A percentile compares a stretch with the other conserved stretches of the same genome.
phyloP scores from a whole-genome alignment of 305 asterid genomes.

The Euphrasia arctica region DNA sequence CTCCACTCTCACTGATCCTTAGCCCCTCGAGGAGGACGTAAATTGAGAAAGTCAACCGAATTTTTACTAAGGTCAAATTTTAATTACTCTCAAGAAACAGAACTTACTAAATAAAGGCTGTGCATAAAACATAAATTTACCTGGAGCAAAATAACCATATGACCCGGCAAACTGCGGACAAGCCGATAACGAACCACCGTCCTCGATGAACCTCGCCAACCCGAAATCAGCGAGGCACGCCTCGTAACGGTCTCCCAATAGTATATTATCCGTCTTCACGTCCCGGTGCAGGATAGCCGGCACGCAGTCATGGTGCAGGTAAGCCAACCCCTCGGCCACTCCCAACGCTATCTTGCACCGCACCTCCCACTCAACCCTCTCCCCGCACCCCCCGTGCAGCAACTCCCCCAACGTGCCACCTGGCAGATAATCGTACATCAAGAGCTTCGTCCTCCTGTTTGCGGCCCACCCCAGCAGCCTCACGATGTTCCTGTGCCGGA shows the following conservation, averaged over 20 bases:
- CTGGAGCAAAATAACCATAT: slow-evolving; percentile 95
- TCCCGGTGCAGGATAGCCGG: slow-evolving; percentile 95
- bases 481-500: slow-evolving; percentile 75
- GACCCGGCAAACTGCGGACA: slow-evolving; percentile 90
- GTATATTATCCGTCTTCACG: slow-evolving; percentile 67
- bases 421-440: slow-evolving; percentile 69
- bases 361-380: slow-evolving; percentile 64
- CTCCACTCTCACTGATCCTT: too few species aligned
- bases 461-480: slow-evolving; percentile 75
- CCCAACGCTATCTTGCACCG: slow-evolving; percentile 70
- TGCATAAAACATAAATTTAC: slow-evolving; percentile 29
- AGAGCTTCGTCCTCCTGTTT: slow-evolving; percentile 55
- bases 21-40: too few species aligned
- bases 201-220: slow-evolving; percentile 77
- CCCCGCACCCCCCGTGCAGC: slow-evolving; percentile 52
- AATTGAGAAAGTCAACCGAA: too few species aligned
- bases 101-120: too few species aligned
- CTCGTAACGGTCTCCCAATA: slow-evolving; percentile 69
- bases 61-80: too few species aligned
- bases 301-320: slow-evolving; percentile 84
- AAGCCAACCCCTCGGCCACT: slow-evolving; percentile 79
- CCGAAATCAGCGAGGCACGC: slow-evolving; percentile 89
- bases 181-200: slow-evolving; percentile 43
- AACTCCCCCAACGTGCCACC: slow-evolving; percentile 57
- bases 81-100: too few species aligned